Evolutionary conservation across 192 early-diverging fungal genomes (phyloP).

Genomic region (Coemansia sp.): DNA sequence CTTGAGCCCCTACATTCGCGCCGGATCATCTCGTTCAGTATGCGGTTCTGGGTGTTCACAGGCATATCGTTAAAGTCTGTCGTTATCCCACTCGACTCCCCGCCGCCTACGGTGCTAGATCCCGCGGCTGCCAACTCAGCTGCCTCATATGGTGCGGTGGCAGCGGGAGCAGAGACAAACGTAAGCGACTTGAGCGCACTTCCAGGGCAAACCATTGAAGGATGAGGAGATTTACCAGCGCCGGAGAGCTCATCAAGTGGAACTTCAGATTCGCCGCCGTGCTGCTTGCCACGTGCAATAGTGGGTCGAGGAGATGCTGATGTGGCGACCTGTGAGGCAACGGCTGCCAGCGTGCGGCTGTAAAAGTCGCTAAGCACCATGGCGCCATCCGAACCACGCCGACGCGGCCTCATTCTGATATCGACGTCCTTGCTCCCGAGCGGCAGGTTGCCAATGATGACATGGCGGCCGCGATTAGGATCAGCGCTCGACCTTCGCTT

Average conservation of each 20-base stretch:
- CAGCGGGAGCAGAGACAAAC: neutral
- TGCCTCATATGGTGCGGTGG: neutral
- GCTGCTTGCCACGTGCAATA: neutral
- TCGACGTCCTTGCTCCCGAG: constrained; percentile 3
- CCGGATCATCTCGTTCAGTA: constrained; percentile 67
- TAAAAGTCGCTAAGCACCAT: constrained; percentile 39
- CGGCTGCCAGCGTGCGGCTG: constrained; percentile 15
- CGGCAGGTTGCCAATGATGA: constrained; percentile 6
- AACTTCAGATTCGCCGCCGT: neutral
- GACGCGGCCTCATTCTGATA: constrained; percentile 4
- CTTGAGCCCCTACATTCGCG: constrained; percentile 44
- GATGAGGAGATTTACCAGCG: neutral
- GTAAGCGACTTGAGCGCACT: neutral
- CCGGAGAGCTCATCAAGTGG: neutral
- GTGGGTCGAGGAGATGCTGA: neutral
- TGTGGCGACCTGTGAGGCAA: neutral
- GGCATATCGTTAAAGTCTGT: constrained; percentile 62
- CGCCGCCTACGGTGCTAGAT: neutral
- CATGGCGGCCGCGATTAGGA: neutral
- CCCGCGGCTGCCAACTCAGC: neutral
- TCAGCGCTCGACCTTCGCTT: constrained; percentile 1
- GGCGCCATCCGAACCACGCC: constrained; percentile 45
- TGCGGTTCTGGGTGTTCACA: constrained; percentile 58
- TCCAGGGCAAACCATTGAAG: neutral
- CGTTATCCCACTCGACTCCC: neutral